Conservation (phyloP, 2,329 filamentous ascomycete species). For the Fusarium nelsonii region DNA sequence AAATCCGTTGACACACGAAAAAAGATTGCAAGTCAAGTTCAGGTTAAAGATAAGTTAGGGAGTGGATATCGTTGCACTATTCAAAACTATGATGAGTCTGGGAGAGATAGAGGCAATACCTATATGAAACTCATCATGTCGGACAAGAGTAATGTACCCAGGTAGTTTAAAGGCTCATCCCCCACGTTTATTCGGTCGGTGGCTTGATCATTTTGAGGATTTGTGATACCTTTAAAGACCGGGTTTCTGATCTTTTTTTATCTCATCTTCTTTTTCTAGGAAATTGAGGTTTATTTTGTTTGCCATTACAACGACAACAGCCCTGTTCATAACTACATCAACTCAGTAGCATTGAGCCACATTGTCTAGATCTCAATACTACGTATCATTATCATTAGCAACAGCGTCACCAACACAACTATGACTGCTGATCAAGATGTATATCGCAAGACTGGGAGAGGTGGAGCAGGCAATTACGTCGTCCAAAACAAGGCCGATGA, state of each 20-base stretch:
- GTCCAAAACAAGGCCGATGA: conserved; percentile 66
- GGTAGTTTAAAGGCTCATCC: neutral
- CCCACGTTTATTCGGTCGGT: conserved; percentile 3
- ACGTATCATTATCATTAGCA: neutral
- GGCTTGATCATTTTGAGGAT: conserved; percentile 5
- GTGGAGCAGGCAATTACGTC: conserved; percentile 72
- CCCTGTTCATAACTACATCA: neutral
- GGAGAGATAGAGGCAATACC: neutral
- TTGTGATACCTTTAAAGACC: neutral
- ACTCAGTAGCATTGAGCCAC: neutral
- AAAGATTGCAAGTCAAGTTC: conserved; percentile 18
- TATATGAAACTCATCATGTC: conserved; percentile 4
- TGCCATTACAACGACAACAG: neutral
- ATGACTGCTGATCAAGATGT: conserved; percentile 55
- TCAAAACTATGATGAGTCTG: conserved; percentile 1
- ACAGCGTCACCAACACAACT: conserved; percentile 5
- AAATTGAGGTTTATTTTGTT: neutral
- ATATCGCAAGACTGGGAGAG: conserved; percentile 68
- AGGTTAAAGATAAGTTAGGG: neutral
- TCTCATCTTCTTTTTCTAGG: neutral
- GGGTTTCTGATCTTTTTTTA: neutral
- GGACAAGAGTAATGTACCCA: conserved; percentile 1
- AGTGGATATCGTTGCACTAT: neutral
- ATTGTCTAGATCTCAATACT: neutral
- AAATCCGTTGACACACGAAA: conserved; percentile 49